Conservation (phyloP, 2,329 filamentous ascomycete species). For the Sarocladiaceae sp. region DNA sequence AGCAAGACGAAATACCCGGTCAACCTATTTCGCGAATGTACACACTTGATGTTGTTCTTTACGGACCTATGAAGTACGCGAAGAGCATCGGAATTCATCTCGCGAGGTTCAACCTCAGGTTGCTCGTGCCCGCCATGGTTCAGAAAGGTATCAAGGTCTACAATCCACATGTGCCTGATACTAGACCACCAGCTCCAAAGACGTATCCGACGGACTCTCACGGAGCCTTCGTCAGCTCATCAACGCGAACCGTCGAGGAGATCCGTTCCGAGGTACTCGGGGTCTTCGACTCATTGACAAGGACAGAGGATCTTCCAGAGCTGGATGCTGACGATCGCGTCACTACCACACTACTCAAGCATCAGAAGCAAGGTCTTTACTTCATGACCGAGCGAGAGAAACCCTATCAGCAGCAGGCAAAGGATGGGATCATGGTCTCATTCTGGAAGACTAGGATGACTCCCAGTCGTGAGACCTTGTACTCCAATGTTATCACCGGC, state of each 20-base stretch:
- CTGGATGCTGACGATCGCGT: conserved; percentile 62
- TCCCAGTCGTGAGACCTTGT: conserved; percentile 52
- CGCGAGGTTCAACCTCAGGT: conserved; percentile 57
- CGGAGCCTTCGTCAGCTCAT: conserved; percentile 21
- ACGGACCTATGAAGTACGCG: conserved; percentile 66
- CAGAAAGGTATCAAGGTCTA: conserved; percentile 66
- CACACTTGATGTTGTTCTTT: conserved; percentile 70
- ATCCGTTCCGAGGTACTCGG: conserved; percentile 78
- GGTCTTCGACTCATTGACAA: conserved; percentile 81
- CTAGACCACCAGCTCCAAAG: conserved; percentile 34
- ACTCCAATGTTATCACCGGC: conserved; percentile 83
- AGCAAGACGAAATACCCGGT: conserved; percentile 60
- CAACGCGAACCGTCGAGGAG: conserved; percentile 71
- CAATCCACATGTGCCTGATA: conserved; percentile 67
- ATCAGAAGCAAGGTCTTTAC: conserved; percentile 85
- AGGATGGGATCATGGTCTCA: conserved; percentile 61
- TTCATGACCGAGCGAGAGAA: conserved; percentile 82
- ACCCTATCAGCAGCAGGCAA: conserved; percentile 51
- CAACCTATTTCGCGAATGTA: conserved; percentile 56
- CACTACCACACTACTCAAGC: conserved; percentile 66
- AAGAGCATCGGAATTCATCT: conserved; percentile 65
- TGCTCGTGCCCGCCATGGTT: conserved; percentile 62
- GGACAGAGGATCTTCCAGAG: conserved; percentile 69
- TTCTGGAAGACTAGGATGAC: conserved; percentile 67
- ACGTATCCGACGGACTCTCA: conserved; percentile 27